These are phyloP conservation scores for Aspergillus eucalypticola DNA, from an alignment of 2,329 filamentous ascomycete genomes.

Conservation along the genomic window DNA sequence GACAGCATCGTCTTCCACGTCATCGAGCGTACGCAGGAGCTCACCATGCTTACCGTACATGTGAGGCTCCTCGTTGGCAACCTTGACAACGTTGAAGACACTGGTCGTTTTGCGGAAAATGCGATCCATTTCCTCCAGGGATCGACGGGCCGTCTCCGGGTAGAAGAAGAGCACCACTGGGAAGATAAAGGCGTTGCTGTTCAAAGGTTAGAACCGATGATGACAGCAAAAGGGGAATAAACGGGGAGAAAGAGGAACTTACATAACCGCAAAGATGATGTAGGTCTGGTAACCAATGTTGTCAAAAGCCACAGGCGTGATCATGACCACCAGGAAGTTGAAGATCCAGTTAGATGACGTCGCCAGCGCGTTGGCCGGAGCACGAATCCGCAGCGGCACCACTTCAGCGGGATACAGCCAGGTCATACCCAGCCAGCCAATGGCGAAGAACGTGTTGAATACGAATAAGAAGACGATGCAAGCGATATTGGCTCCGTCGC, in stretches of 20 bases:
- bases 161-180: constrained; percentile 63
- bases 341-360: constrained; percentile 63
- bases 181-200: constrained; percentile 55
- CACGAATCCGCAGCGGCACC: constrained; percentile 59
- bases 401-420: constrained; percentile 56
- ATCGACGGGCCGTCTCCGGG: constrained; percentile 60
- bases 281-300: constrained; percentile 59
- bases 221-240: no score
- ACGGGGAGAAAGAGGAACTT: constrained; percentile 22
- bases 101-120: constrained; percentile 61
- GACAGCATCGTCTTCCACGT: constrained; percentile 44
- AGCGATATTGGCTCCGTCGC: constrained; percentile 26
- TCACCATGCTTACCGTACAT: constrained; percentile 62
- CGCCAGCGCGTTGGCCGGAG: constrained; percentile 64
- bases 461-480: constrained; percentile 55
- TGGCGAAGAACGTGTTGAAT: constrained; percentile 68
- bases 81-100: constrained; percentile 51
- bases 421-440: constrained; percentile 64
- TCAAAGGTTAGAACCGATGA: constrained; percentile 11
- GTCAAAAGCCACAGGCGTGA: constrained; percentile 62
- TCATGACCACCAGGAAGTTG: constrained; percentile 68
- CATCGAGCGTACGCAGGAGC: constrained; percentile 55
- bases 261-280: constrained; percentile 58
- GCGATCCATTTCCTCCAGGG: constrained; percentile 68
- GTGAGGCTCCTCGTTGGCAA: constrained; percentile 54